Percentiles rank a stretch among this genome's conserved stretches.
These are phyloP conservation scores for Helotiales sp. DNA, from an alignment of 2,329 filamentous ascomycete genomes.

Conservation along the genomic window DNA sequence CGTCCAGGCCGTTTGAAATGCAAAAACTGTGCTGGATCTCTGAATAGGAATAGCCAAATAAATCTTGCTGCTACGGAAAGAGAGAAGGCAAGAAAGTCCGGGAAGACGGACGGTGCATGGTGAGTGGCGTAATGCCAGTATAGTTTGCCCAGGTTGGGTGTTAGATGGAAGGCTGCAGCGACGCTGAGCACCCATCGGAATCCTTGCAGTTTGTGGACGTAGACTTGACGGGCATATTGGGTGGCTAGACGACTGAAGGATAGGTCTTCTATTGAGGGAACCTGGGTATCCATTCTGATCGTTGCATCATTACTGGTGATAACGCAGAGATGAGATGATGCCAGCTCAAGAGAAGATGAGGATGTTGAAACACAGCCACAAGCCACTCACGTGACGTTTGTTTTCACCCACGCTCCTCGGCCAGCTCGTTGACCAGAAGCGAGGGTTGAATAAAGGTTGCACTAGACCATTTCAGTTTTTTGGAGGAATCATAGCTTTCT, in stretches of 20 bases:
- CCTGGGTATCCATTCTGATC: background rate
- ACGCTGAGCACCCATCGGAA: slow-evolving; percentile 1
- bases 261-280: background rate
- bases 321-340: background rate
- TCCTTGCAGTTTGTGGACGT: slow-evolving; percentile 6
- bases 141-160: background rate
- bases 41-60: slow-evolving; percentile 1
- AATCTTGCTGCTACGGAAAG: background rate
- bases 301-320: background rate
- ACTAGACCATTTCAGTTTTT: no score
- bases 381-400: background rate
- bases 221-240: background rate
- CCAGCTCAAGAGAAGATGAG: background rate
- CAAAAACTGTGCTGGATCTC: background rate
- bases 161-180: background rate
- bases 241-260: background rate
- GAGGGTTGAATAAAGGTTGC: no score
- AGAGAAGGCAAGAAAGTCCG: background rate
- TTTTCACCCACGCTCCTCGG: background rate
- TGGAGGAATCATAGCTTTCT: no score
- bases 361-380: background rate
- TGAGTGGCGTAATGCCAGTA: slow-evolving; percentile 2
- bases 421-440: no score
- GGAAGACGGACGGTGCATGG: background rate
- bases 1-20: background rate